phyloP scores from a whole-genome alignment of 1,139 yeast genomes.

The Blastobotrys raffinosifermentans region DNA sequence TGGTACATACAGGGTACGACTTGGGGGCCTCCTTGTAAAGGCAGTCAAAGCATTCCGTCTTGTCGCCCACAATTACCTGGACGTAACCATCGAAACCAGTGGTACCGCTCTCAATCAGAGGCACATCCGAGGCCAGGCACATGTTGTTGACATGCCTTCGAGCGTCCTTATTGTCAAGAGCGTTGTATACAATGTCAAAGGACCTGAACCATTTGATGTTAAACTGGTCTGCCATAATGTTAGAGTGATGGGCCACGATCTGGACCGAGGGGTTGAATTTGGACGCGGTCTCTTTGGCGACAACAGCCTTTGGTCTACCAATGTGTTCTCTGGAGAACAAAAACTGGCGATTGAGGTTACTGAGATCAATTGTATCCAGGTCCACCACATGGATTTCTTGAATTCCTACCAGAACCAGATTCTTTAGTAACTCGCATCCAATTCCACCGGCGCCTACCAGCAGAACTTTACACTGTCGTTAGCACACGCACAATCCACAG shows the following conservation, averaged over 20 bases:
- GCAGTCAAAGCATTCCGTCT: slow-evolving; percentile 92
- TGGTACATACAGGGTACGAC: slow-evolving; percentile 92
- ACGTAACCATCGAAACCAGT: slow-evolving; percentile 93
- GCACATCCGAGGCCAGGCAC: slow-evolving; percentile 65
- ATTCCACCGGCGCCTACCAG: slow-evolving; percentile 99
- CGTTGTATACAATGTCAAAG: slow-evolving; percentile 79
- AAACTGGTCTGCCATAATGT: slow-evolving; percentile 76
- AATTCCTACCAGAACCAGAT: slow-evolving; percentile 74
- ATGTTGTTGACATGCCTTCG: slow-evolving; percentile 82
- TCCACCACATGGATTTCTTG: slow-evolving; percentile 92
- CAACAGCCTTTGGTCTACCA: slow-evolving; percentile 75
- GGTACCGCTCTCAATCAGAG: slow-evolving; percentile 90
- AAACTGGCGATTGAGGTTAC: slow-evolving; percentile 91
- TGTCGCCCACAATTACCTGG: slow-evolving; percentile 79
- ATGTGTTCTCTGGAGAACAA: slow-evolving; percentile 82
- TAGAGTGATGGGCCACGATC: slow-evolving; percentile 77
- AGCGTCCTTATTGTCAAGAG: slow-evolving; percentile 90
- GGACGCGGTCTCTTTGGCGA: slow-evolving; percentile 74
- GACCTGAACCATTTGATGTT: slow-evolving; percentile 76
- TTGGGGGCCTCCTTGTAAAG: slow-evolving; percentile 81
- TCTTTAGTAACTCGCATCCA: slow-evolving; percentile 91
- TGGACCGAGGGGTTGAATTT: slow-evolving; percentile 70
- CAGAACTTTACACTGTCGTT: slow-evolving; percentile 43
- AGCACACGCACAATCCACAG: not conserved
- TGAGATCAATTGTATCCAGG: slow-evolving; percentile 86